A percentile compares a stretch with the other conserved stretches of the same genome.
Evolutionary conservation across 1,284 basidiomycete species (phyloP).

Genomic region (Malassezia cuniculi): DNA sequence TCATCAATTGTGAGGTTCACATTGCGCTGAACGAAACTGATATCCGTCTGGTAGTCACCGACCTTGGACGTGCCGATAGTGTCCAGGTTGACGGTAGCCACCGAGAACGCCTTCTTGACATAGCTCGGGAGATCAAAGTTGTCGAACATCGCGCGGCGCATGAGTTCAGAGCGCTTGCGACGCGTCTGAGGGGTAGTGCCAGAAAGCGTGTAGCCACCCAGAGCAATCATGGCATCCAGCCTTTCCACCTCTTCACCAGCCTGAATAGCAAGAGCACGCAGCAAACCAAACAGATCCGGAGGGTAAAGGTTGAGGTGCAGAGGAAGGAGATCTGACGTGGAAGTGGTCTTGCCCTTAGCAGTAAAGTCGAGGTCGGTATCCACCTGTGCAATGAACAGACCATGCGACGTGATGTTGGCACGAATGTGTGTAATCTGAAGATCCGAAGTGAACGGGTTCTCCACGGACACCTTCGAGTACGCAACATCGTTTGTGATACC

Average conservation of each 20-base stretch:
- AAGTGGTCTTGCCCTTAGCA: constrained; percentile 52
- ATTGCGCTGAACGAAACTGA: constrained; percentile 54
- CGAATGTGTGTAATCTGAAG: constrained; percentile 55
- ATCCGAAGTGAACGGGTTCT: constrained; percentile 58
- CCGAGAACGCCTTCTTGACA: constrained; percentile 57
- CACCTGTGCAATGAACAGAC: constrained; percentile 58
- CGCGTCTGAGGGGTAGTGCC: constrained; percentile 4
- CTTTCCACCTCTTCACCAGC: constrained; percentile 55
- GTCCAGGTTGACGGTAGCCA: constrained; percentile 55
- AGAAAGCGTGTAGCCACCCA: constrained; percentile 55
- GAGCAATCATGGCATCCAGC: constrained; percentile 57
- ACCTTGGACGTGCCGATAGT: constrained; percentile 54
- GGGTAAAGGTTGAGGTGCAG: constrained; percentile 63
- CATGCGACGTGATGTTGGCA: constrained; percentile 57
- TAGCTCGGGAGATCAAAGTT: constrained; percentile 59
- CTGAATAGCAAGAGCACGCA: constrained; percentile 56
- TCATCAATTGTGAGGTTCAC: constrained; percentile 56
- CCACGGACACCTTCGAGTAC: constrained; percentile 56
- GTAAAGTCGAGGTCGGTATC: constrained; percentile 52
- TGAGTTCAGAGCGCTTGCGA: constrained; percentile 3
- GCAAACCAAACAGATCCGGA: constrained; percentile 58
- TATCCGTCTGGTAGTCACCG: constrained; percentile 56
- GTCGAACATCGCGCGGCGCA: constrained; percentile 44
- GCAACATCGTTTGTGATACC: constrained; percentile 57
- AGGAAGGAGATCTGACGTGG: constrained; percentile 54